phyloP scores from a whole-genome alignment of 345 rosid genomes.

The Xanthoceras sorbifolium region DNA sequence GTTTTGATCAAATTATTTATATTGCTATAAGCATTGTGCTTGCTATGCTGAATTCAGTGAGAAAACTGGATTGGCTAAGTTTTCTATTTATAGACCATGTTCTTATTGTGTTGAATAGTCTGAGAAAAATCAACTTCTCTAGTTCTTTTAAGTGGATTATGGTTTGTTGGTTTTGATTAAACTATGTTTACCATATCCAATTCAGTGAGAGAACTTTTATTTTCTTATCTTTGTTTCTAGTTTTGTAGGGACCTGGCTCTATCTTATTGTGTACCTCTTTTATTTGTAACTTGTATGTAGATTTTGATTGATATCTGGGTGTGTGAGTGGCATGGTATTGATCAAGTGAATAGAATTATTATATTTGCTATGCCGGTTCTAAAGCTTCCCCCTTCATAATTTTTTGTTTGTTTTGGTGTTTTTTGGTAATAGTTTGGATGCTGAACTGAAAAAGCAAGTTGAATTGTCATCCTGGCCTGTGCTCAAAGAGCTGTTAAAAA shows the following conservation, averaged over 20 bases:
- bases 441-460: neutral
- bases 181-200: neutral
- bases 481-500: neutral
- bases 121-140: neutral
- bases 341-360: neutral
- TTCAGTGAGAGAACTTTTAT: neutral
- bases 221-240: neutral
- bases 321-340: neutral
- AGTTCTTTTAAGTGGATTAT: neutral
- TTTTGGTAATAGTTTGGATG: neutral
- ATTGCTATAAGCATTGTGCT: too few species aligned
- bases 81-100: neutral
- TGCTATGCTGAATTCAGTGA: neutral
- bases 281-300: neutral
- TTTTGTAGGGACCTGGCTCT: neutral
- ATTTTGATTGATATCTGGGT: neutral
- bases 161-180: neutral
- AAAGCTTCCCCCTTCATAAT: neutral
- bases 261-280: neutral
- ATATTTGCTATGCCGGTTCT: neutral
- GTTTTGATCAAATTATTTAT: neutral
- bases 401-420: neutral
- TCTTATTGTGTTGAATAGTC: neutral
- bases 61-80: neutral
- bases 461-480: neutral